These are phyloP conservation scores for Ammopiptanthus mongolicus DNA, from an alignment of 306 rosid species.

Conservation along the genomic window DNA sequence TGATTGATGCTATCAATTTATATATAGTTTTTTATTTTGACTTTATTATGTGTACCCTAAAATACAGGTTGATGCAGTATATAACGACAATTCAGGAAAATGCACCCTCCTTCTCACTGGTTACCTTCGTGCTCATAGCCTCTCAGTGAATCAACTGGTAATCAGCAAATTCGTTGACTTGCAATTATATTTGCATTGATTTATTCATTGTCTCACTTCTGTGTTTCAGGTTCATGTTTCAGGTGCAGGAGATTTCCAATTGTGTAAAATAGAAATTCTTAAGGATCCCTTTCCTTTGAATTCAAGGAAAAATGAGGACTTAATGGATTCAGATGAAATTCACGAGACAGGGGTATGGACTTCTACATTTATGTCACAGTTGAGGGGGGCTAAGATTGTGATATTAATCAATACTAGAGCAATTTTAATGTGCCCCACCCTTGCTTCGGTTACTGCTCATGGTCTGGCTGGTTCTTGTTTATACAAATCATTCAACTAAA, in stretches of 20 bases:
- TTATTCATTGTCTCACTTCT: constrained; percentile 24
- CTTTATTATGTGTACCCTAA: not conserved
- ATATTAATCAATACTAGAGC: not conserved
- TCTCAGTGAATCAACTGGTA: constrained; percentile 95
- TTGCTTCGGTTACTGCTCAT: not conserved
- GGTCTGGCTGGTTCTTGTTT: not conserved
- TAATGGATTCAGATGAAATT: constrained; percentile 69
- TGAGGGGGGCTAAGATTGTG: not conserved
- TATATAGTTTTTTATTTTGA: not conserved
- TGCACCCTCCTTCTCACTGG: constrained; percentile 79
- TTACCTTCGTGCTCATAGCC: constrained; percentile 59
- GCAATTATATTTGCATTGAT: constrained; percentile 10
- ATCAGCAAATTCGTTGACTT: constrained; percentile 18
- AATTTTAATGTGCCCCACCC: not conserved
- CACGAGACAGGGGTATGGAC: constrained; percentile 49
- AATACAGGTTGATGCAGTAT: constrained; percentile 55
- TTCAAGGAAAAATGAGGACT: constrained; percentile 59
- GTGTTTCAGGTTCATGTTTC: constrained; percentile 82
- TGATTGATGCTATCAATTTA: constrained; percentile 10
- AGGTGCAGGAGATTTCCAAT: constrained; percentile 91
- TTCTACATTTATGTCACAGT: not conserved
- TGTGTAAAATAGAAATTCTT: constrained; percentile 66
- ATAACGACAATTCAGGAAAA: constrained; percentile 40
- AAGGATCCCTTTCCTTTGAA: constrained; percentile 80
- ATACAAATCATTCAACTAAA: not conserved